Evolutionary conservation across 805 yeast species (phyloP).

Genomic region (Suhomyces pyralidae): DNA sequence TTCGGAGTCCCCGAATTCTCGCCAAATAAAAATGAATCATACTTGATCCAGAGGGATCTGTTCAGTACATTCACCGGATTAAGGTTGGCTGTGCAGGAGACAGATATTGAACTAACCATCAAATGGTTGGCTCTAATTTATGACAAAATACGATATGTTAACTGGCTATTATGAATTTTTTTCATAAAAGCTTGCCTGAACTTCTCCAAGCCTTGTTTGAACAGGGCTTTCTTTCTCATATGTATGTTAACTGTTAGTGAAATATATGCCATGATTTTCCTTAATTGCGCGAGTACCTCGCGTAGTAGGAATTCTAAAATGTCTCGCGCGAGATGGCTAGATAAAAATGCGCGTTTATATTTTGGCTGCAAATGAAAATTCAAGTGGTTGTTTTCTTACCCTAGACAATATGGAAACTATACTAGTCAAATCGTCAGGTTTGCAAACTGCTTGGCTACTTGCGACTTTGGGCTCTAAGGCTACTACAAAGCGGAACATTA

Average conservation of each 20-base stretch:
- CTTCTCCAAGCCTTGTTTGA: neutral
- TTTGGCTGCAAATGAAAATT: neutral
- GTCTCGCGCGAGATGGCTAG: too few relatives aligned
- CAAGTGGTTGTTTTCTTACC: neutral
- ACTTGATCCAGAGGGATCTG: conserved; percentile 6
- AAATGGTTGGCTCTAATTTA: conserved; percentile 24
- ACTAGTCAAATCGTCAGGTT: conserved; percentile 1
- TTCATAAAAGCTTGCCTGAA: neutral
- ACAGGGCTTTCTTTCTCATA: neutral
- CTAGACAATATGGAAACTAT: neutral
- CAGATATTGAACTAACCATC: conserved; percentile 21
- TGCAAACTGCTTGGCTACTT: conserved; percentile 32
- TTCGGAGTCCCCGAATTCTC: conserved; percentile 20
- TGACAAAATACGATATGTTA: conserved; percentile 17
- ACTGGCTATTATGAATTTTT: neutral
- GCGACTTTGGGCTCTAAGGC: conserved; percentile 41
- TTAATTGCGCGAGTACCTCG: neutral
- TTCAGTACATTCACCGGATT: conserved; percentile 21
- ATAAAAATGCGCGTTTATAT: neutral
- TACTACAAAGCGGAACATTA: conserved; percentile 23
- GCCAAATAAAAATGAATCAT: conserved; percentile 3
- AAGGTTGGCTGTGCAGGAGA: conserved; percentile 16
- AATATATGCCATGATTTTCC: neutral
- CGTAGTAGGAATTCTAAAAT: neutral
- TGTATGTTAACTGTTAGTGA: neutral